Conservation (phyloP, 2,329 filamentous ascomycete genomes). For the Fusarium humuli region DNA sequence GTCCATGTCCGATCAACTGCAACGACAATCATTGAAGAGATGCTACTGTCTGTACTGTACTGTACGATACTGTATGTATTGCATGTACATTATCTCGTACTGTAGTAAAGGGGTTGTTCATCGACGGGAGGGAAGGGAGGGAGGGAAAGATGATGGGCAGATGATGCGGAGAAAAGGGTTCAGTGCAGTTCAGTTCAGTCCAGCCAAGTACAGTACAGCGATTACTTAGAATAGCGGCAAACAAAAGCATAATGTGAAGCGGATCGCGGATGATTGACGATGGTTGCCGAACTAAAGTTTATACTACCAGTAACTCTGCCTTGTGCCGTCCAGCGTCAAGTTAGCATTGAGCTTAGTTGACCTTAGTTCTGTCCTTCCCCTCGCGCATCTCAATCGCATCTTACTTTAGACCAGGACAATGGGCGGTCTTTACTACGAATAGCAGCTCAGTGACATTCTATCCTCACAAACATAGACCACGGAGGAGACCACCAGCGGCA, state of each 20-base stretch:
- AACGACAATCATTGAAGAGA: constrained; percentile 19
- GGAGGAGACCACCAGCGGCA: constrained; percentile 4
- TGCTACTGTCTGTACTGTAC: background rate
- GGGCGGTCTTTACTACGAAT: constrained; percentile 4
- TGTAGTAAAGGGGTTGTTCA: constrained; percentile 18
- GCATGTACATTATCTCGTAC: background rate
- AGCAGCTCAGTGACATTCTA: constrained; percentile 18
- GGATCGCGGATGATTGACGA: constrained; percentile 14
- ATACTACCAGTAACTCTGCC: background rate
- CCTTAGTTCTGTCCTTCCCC: constrained; percentile 1
- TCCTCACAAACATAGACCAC: constrained; percentile 3
- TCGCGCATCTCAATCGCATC: background rate
- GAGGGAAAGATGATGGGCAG: constrained; percentile 12
- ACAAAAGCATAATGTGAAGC: constrained; percentile 19
- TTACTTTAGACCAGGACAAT: constrained; percentile 3
- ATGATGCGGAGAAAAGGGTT: constrained; percentile 13
- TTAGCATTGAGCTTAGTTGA: constrained; percentile 28
- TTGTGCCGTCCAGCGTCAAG: constrained; percentile 17
- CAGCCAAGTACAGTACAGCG: background rate
- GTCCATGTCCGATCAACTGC: constrained; percentile 42
- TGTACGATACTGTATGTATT: constrained; percentile 4
- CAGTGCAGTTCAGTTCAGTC: background rate
- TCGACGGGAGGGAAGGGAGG: constrained; percentile 1
- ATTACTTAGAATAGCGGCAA: background rate
- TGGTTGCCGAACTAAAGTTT: constrained; percentile 23